Conservation (phyloP, 345 rosid genomes). For the Eucalyptus fibrosa region DNA sequence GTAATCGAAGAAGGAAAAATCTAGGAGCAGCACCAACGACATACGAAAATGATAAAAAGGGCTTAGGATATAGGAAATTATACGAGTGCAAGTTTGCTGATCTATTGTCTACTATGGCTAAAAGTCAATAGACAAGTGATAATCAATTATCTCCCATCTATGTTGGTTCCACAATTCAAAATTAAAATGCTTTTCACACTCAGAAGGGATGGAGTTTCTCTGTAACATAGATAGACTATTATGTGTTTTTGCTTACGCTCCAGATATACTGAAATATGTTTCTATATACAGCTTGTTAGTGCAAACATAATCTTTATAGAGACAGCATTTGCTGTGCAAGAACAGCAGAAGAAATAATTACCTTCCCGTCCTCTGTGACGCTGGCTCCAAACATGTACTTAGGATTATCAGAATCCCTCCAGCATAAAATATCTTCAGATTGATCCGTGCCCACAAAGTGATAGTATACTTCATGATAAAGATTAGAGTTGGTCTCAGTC, state of each 20-base stretch:
- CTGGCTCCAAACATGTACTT: conserved; percentile 33
- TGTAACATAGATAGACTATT: neutral
- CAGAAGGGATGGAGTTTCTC: neutral
- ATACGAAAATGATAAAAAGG: neutral
- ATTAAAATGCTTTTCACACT: neutral
- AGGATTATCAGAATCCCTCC: conserved; percentile 82
- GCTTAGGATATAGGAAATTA: neutral
- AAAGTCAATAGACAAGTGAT: neutral
- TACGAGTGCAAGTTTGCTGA: neutral
- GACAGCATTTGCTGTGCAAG: neutral
- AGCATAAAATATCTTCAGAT: conserved; percentile 79
- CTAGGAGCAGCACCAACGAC: neutral
- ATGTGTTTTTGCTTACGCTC: neutral
- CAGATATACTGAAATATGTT: neutral
- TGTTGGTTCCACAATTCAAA: neutral
- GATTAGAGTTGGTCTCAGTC: conserved; percentile 77
- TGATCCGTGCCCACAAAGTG: conserved; percentile 75
- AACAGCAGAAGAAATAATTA: neutral
- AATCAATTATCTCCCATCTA: neutral
- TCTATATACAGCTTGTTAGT: neutral
- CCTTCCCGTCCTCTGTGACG: conserved; percentile 92
- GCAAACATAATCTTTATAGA: neutral
- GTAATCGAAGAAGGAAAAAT: neutral
- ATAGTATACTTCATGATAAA: conserved; percentile 70
- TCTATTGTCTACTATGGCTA: neutral